These are phyloP conservation scores for Fusarium sp. DNA, from an alignment of 2,329 filamentous ascomycete genomes.

Conservation along the genomic window DNA sequence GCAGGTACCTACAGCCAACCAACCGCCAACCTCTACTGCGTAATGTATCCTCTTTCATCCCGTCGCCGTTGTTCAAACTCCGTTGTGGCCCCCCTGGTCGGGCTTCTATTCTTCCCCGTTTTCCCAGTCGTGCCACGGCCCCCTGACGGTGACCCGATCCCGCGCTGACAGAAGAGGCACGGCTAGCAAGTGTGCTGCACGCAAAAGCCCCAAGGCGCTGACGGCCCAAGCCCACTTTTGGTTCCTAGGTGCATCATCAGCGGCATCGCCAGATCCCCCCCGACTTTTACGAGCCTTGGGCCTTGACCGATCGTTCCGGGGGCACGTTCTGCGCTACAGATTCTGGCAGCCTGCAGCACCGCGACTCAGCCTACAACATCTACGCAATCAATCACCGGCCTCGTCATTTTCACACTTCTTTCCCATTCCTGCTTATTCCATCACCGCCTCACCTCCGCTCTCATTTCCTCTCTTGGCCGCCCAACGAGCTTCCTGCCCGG, in stretches of 20 bases:
- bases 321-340: slow-evolving; percentile 21
- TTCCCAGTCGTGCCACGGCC: slow-evolving; percentile 27
- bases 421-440: slow-evolving; percentile 23
- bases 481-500: slow-evolving; percentile 36
- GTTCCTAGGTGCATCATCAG: slow-evolving; percentile 28
- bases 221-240: slow-evolving; percentile 37
- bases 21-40: not conserved
- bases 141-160: slow-evolving; percentile 40
- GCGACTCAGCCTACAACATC: slow-evolving; percentile 21
- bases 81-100: slow-evolving; percentile 8
- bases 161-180: slow-evolving; percentile 13
- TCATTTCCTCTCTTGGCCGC: slow-evolving; percentile 13
- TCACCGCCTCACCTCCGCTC: slow-evolving; percentile 25
- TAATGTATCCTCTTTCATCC: slow-evolving; percentile 10
- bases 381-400: slow-evolving; percentile 17
- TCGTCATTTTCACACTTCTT: slow-evolving; percentile 15
- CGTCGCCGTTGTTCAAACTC: slow-evolving; percentile 11
- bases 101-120: slow-evolving; percentile 15
- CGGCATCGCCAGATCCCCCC: slow-evolving; percentile 30
- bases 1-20: not conserved
- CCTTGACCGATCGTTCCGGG: slow-evolving; percentile 45
- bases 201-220: slow-evolving; percentile 27
- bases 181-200: slow-evolving; percentile 26
- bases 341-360: slow-evolving; percentile 21
- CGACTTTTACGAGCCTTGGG: slow-evolving; percentile 16